Conservation (phyloP, 78 protist species). For the Dictyostelium firmibasis region DNA sequence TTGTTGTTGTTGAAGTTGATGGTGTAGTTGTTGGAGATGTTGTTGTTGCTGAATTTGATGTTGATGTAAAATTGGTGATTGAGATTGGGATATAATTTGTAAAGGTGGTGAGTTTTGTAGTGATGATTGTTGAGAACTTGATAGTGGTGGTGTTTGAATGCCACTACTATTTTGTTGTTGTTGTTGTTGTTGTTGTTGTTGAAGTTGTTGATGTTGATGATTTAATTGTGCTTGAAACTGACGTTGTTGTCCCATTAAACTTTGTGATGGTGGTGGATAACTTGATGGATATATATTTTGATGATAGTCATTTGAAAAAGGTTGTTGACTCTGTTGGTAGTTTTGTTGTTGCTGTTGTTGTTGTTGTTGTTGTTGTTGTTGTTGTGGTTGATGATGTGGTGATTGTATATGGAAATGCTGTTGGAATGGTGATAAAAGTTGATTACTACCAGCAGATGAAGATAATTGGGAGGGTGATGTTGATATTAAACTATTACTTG, state of each 20-base stretch:
- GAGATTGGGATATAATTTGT: background rate
- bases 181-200: background rate
- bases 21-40: background rate
- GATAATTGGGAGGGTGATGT: conserved; percentile 1
- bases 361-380: background rate
- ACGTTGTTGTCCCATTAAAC: background rate
- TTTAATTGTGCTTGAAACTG: background rate
- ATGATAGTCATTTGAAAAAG: background rate
- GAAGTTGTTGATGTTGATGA: background rate
- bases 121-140: background rate
- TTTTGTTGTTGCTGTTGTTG: background rate
- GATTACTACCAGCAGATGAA: background rate
- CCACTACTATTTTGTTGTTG: background rate
- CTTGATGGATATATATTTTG: conserved; percentile 1
- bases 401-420: background rate
- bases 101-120: background rate
- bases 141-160: background rate
- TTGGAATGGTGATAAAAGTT: background rate
- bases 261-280: background rate
- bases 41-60: background rate
- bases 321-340: background rate
- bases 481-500: background rate
- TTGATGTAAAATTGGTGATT: background rate
- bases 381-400: background rate
- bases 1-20: background rate